Conservation (phyloP, 2,329 filamentous ascomycete species). For the Bipolaris gigantea region DNA sequence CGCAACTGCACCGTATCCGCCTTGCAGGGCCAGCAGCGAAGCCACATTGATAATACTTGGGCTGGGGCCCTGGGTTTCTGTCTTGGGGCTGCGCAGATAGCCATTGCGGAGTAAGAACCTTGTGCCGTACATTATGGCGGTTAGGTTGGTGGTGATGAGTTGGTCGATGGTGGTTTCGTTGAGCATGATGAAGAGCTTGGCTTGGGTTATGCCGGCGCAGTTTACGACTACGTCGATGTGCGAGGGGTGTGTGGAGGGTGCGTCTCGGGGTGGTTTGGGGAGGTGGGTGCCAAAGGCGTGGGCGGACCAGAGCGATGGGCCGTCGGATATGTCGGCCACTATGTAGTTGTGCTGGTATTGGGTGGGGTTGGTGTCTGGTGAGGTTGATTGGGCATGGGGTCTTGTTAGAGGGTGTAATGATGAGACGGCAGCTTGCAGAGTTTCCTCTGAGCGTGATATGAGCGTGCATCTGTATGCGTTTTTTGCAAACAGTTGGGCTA, state of each 20-base stretch:
- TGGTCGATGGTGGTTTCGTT: constrained; percentile 54
- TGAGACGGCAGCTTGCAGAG: constrained; percentile 29
- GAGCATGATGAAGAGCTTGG: constrained; percentile 63
- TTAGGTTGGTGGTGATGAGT: constrained; percentile 71
- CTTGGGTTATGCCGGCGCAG: constrained; percentile 73
- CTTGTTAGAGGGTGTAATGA: constrained; percentile 20
- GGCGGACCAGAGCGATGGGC: constrained; percentile 29
- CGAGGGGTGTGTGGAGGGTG: constrained; percentile 2
- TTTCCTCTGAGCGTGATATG: constrained; percentile 31
- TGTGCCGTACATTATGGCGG: constrained; percentile 65
- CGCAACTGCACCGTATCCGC: constrained; percentile 68
- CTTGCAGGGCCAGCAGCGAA: constrained; percentile 71
- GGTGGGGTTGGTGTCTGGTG: background rate
- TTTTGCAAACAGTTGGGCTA: constrained; percentile 39
- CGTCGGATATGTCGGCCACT: constrained; percentile 27
- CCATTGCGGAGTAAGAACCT: constrained; percentile 51
- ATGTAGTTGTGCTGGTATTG: constrained; percentile 29
- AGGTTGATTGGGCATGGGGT: background rate
- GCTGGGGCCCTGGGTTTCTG: constrained; percentile 17
- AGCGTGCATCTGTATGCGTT: constrained; percentile 37
- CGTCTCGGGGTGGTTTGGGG: constrained; percentile 1
- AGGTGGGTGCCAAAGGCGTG: constrained; percentile 4
- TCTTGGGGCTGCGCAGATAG: background rate
- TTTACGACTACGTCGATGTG: constrained; percentile 67
- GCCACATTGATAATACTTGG: constrained; percentile 77